Conservation (phyloP, 495 filamentous ascomycete genomes). For the Daldinia caldariorum region DNA sequence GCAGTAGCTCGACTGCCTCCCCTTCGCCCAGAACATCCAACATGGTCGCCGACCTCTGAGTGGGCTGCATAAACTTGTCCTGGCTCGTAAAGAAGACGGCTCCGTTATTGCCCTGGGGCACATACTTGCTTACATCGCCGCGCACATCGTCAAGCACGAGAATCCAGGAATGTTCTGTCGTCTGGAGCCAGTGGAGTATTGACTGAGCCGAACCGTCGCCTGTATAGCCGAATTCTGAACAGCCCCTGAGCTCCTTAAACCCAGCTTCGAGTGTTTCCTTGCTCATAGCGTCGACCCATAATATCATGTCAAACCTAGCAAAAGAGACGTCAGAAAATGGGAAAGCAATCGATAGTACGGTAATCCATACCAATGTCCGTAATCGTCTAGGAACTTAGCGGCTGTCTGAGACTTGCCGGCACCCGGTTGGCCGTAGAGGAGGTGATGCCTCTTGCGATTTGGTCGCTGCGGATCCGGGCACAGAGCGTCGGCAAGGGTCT, state of each 20-base stretch:
- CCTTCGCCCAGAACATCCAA: neutral
- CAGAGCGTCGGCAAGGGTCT: neutral
- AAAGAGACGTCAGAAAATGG: neutral
- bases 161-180: slow-evolving; percentile 5
- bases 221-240: slow-evolving; percentile 1
- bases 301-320: neutral
- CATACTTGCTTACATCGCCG: neutral
- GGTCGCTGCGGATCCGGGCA: neutral
- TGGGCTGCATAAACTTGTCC: slow-evolving; percentile 5
- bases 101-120: neutral
- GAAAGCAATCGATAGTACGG: neutral
- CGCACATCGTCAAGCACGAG: slow-evolving; percentile 12
- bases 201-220: slow-evolving; percentile 2
- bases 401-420: neutral
- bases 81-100: slow-evolving; percentile 10
- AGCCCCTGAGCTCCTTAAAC: slow-evolving; percentile 1
- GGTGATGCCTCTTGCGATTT: neutral
- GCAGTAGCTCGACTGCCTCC: slow-evolving; percentile 4
- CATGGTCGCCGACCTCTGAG: neutral
- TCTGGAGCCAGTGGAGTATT: neutral
- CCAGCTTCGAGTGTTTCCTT: slow-evolving; percentile 7
- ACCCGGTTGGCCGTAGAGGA: slow-evolving; percentile 9
- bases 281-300: slow-evolving; percentile 14
- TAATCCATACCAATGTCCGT: neutral
- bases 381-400: slow-evolving; percentile 3